Percentiles rank a stretch among this genome's conserved stretches.
phyloP scores from a whole-genome alignment of 2,329 filamentous ascomycete genomes.

The Pseudogymnoascus sp. region DNA sequence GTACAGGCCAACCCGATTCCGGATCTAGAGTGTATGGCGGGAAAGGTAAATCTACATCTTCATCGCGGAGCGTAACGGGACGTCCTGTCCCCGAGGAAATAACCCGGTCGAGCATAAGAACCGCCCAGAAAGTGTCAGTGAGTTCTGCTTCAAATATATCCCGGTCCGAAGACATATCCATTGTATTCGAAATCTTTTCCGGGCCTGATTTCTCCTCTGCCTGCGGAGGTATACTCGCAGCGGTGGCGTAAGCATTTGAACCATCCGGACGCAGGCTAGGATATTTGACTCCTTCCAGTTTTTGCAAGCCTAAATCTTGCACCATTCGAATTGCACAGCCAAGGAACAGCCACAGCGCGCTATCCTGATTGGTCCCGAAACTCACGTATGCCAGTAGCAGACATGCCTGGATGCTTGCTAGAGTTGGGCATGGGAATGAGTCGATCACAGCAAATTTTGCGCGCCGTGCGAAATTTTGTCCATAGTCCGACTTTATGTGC shows the following conservation, averaged over 20 bases:
- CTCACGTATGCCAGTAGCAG: slow-evolving; percentile 80
- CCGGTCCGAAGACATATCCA: background rate
- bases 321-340: slow-evolving; percentile 80
- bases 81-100: slow-evolving; percentile 83
- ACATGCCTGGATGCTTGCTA: slow-evolving; percentile 76
- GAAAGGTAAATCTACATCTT: slow-evolving; percentile 75
- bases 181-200: background rate
- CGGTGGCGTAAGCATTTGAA: background rate
- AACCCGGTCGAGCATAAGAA: slow-evolving; percentile 78
- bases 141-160: slow-evolving; percentile 42
- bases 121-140: slow-evolving; percentile 81
- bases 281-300: slow-evolving; percentile 59
- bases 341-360: slow-evolving; percentile 88
- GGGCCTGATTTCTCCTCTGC: background rate
- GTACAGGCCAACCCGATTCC: slow-evolving; percentile 60
- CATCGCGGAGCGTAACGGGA: slow-evolving; percentile 73
- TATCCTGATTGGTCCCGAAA: slow-evolving; percentile 81
- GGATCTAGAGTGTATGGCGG: slow-evolving; percentile 43
- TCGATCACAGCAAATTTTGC: slow-evolving; percentile 75
- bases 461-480: slow-evolving; percentile 68
- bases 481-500: slow-evolving; percentile 55
- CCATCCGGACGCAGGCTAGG: slow-evolving; percentile 17
- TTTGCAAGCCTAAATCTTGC: slow-evolving; percentile 72
- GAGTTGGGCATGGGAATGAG: slow-evolving; percentile 71
- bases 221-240: background rate